These are phyloP conservation scores for Scenedesmus sp. DNA, from an alignment of 163 green algal genomes.

Conservation along the genomic window DNA sequence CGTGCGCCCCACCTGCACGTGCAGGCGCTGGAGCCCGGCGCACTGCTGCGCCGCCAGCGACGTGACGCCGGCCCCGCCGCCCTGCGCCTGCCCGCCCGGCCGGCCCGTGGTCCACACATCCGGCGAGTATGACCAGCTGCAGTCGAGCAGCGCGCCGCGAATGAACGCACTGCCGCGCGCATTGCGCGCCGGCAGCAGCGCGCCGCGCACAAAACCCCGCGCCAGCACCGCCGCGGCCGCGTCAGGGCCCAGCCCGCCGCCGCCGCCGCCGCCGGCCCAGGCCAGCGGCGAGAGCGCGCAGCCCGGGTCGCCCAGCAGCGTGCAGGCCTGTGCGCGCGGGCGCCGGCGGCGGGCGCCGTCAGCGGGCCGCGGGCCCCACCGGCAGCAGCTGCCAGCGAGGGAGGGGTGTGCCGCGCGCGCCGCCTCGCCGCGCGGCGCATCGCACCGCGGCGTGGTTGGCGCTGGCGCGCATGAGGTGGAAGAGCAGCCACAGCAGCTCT, in stretches of 20 bases:
- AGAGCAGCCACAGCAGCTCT: slow-evolving; percentile 77
- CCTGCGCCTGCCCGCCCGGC: too few species aligned
- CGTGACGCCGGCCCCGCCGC: too few species aligned
- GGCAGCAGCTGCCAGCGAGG: background rate
- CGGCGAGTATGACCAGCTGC: too few species aligned
- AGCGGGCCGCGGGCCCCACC: too few species aligned
- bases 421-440: too few species aligned
- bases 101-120: too few species aligned
- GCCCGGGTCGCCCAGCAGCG: background rate
- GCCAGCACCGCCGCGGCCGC: background rate
- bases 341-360: too few species aligned
- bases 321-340: background rate
- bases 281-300: background rate
- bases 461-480: slow-evolving; percentile 59
- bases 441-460: slow-evolving; percentile 1
- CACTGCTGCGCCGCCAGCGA: background rate
- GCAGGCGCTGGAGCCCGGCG: background rate
- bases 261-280: too few species aligned
- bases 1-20: slow-evolving; percentile 13
- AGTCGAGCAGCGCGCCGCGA: background rate
- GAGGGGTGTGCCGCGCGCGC: background rate
- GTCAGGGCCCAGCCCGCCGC: too few species aligned
- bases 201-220: slow-evolving; percentile 6
- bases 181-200: slow-evolving; percentile 16
- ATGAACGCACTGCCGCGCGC: background rate